Base-by-base conservation (phyloP, 768 basidiomycete genomes). In the Boletus reticuloceps region DNA sequence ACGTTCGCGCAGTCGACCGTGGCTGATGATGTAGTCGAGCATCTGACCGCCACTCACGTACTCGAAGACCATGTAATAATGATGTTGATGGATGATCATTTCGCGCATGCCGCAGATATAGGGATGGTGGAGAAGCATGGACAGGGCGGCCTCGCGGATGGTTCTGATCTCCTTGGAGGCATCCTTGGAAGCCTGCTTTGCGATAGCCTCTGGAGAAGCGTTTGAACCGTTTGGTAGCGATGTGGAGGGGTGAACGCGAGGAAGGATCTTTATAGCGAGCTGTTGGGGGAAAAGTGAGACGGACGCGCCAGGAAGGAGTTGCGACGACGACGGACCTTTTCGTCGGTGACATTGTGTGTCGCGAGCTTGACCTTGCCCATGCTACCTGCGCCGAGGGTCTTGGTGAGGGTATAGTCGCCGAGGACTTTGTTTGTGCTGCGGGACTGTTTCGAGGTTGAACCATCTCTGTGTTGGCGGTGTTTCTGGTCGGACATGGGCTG, bases 351-450 rank as follows among this genome's bases (percentile, higher is more conserved):
- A 57, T 88, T 89, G 72, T 95, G 92, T 19, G 88, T 88, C 4
- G 93, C 96, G 12, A 98, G 83, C 78, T 98, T 99, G 66, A 99
- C 96, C 72, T 98, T 98, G 61, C 96, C 96, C 96, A 99, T 99
- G 70, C 91, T 94, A 37, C 96, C 96, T 20, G 95, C 96, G 25
- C 96, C 96, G 40, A 99, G 81, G 6, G 96, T 97, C 81, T 98
- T 98, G 67, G 90, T 90, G 62, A 99, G 82, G 56, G 91, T 91
- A 76, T 97, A 99, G 69, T 98, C 94, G 32, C 95, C 96, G 16
- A 99, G 78, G 55, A 92, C 79, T 72, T 88, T 74, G 63, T 76
- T 64, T 45, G 68, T 55, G 40, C 50, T 64, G 65, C 69, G 72
- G 57, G 69, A 70, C 65, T 59, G 77, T 63, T 73, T 64, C 63